Evolutionary conservation across 116 monocot species (phyloP).

Genomic region (Iris pallida): DNA sequence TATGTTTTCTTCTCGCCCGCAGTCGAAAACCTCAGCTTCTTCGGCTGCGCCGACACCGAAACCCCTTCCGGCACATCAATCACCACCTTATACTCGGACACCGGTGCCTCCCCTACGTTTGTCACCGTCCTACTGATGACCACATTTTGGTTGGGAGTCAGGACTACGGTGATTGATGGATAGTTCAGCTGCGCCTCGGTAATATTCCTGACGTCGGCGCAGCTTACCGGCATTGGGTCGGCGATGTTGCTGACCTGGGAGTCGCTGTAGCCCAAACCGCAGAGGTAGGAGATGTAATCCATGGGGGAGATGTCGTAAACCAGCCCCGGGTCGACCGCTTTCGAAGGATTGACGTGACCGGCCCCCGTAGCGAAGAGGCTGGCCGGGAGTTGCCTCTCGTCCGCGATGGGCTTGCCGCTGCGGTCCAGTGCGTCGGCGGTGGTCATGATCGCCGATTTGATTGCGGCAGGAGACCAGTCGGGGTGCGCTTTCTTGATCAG

Average conservation of each 20-base stretch:
- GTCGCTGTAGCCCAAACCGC: constrained; percentile 10
- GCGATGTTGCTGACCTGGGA: not conserved
- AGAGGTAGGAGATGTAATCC: constrained; percentile 5
- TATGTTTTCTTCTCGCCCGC: not conserved
- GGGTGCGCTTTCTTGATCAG: constrained; percentile 12
- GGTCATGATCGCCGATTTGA: constrained; percentile 19
- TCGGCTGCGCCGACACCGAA: not conserved
- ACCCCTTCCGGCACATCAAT: constrained; percentile 12
- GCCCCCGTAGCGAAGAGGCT: constrained; percentile 6
- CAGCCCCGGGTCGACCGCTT: constrained; percentile 7
- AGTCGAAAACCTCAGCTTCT: constrained; percentile 3
- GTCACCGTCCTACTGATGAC: not conserved
- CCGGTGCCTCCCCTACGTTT: not conserved
- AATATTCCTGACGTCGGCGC: not conserved
- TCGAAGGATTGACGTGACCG: constrained; percentile 6
- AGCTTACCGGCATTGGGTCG: not conserved
- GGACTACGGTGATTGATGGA: constrained; percentile 1
- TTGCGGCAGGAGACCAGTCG: constrained; percentile 6
- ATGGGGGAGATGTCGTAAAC: constrained; percentile 4
- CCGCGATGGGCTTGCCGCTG: not conserved
- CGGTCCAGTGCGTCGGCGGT: not conserved
- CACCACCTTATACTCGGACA: not conserved
- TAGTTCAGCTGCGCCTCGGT: constrained; percentile 5
- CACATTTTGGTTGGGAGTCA: not conserved
- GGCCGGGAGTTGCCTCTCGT: not conserved